Base-by-base conservation (phyloP, 106 monocot genomes). In the Phalaenopsis equestris region DNA sequence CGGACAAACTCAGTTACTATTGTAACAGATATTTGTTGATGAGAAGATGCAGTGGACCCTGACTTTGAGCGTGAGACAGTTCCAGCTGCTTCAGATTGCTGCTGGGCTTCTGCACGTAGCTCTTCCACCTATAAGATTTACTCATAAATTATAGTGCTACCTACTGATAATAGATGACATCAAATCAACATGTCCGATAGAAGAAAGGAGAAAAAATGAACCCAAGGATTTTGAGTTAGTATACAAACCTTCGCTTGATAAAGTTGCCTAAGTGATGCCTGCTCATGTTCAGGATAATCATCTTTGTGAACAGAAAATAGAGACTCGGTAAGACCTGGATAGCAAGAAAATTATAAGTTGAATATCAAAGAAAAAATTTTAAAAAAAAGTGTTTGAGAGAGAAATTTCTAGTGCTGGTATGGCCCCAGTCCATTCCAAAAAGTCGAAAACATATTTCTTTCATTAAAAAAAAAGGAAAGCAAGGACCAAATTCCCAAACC, bases 1-100 rank as follows among this genome's bases (percentile, higher is more conserved):
- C 95, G 92, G 38, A 95, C 95, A 86, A 99, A 95, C 73, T 99
- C 99, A 81, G 99, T 93, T 57, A 93, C 95, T 77, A 99, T 75
- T 79, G 95, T 93, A 55, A 99, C 95, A 81, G 95, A 95, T 86
- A 99, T 95, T 84, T 99, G 99, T 52, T 95, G 91, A 38, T 93
- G 90, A 17, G 84, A 73, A 73, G 91, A 79, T 56, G 86, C 75
- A 58, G 39, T 84, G 56, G 87, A 57, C 56, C 90, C 45, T 78
- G 84, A 75, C 89, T 93, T 95, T 55, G 91, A 90, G 72, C 95
- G 99, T 30, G 83, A 85, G 12, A 82, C 83, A 43, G 90, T 83
- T 74, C 96, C 91, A 42, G 87, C 82, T 56, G 91, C 85, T n/a
- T 99, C 94, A 77, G 93, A 80, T 84, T 93, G 92, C 76, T 91